A percentile compares a stretch with the other conserved stretches of the same genome.
Conservation (phyloP, 2,329 filamentous ascomycete species). For the Ilyonectria destructans region DNA sequence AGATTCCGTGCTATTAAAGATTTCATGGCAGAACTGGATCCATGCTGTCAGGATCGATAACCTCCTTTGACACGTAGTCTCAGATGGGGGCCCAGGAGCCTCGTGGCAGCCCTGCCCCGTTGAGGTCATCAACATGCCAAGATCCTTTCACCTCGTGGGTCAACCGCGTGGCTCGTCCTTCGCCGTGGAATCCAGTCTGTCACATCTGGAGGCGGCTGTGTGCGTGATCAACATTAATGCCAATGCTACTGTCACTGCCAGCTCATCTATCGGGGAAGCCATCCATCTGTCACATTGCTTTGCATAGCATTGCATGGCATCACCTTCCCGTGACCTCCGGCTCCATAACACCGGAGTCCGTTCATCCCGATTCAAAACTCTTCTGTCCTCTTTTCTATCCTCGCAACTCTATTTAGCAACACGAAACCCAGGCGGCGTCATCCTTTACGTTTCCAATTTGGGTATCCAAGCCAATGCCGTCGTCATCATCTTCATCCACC, state of each 20-base stretch:
- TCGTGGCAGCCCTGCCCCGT: constrained; percentile 14
- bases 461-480: background rate
- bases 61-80: constrained; percentile 15
- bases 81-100: constrained; percentile 3
- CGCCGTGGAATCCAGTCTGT: background rate
- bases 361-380: background rate
- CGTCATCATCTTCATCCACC: background rate
- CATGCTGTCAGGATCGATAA: constrained; percentile 19
- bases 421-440: background rate
- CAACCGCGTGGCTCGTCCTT: background rate
- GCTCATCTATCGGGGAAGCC: background rate
- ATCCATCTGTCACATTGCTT: background rate
- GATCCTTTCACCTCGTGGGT: constrained; percentile 5
- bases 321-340: background rate
- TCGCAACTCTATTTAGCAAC: background rate
- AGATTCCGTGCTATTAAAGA: too few species aligned
- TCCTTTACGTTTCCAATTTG: background rate
- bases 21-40: constrained; percentile 8
- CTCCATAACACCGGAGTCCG: background rate
- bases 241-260: constrained; percentile 6
- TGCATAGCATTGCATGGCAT: background rate
- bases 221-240: constrained; percentile 5
- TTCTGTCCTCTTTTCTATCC: background rate
- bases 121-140: constrained; percentile 8
- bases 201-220: background rate